These are phyloP conservation scores for Eragrostis nindensis DNA, from an alignment of 176 grass and related monocot species.

Conservation along the genomic window DNA sequence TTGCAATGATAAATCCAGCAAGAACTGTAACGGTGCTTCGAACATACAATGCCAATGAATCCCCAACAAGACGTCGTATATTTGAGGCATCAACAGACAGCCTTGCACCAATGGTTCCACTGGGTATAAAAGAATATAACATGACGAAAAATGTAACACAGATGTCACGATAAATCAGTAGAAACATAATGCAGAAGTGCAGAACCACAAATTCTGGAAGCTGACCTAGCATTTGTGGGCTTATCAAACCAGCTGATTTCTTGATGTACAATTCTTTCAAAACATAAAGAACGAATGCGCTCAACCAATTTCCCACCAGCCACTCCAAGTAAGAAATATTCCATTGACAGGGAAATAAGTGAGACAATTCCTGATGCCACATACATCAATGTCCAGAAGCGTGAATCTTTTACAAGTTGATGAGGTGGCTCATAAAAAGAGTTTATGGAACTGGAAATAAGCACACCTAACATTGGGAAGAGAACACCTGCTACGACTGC, in stretches of 20 bases:
- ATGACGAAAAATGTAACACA: not conserved
- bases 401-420: slow-evolving; percentile 3
- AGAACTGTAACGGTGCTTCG: slow-evolving; percentile 20
- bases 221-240: slow-evolving; percentile 15
- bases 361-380: slow-evolving; percentile 19
- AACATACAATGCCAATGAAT: slow-evolving; percentile 28
- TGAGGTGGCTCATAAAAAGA: slow-evolving; percentile 28
- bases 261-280: slow-evolving; percentile 22
- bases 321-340: slow-evolving; percentile 12
- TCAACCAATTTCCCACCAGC: slow-evolving; percentile 32
- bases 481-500: slow-evolving; percentile 20
- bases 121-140: not conserved
- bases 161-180: not conserved
- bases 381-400: slow-evolving; percentile 30
- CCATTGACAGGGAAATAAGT: slow-evolving; percentile 1
- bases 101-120: slow-evolving; percentile 22
- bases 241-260: slow-evolving; percentile 34
- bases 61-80: slow-evolving; percentile 26
- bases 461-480: slow-evolving; percentile 10
- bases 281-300: slow-evolving; percentile 11
- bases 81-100: slow-evolving; percentile 31
- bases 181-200: not conserved
- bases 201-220: not conserved
- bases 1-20: slow-evolving; percentile 30
- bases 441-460: slow-evolving; percentile 33